A percentile compares a stretch with the other conserved stretches of the same genome.
These are phyloP conservation scores for Cucumis cinereus DNA, from an alignment of 306 rosid genomes.

Conservation along the genomic window DNA sequence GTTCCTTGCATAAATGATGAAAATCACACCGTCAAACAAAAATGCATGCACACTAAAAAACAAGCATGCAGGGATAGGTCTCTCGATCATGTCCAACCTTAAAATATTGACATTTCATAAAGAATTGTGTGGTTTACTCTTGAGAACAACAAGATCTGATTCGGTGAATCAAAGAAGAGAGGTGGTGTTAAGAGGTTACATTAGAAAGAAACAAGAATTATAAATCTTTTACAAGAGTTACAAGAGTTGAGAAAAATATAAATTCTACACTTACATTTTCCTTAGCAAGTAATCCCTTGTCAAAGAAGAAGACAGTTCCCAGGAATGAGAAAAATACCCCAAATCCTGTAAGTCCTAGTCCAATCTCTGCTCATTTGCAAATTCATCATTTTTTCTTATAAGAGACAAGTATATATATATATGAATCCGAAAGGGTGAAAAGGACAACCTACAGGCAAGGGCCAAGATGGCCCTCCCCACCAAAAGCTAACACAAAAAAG, in stretches of 20 bases:
- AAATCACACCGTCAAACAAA: neutral
- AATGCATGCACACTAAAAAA: neutral
- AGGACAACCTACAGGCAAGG: too few species aligned
- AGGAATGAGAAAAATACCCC: conserved; percentile 84
- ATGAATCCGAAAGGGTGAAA: too few species aligned
- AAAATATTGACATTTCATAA: conserved; percentile 77
- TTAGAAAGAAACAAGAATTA: neutral
- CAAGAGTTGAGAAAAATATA: neutral
- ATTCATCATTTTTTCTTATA: neutral
- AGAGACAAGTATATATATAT: too few species aligned
- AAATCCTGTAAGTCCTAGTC: conserved; percentile 89
- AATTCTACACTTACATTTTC: conserved; percentile 61
- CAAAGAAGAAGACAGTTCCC: conserved; percentile 82
- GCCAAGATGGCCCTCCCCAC: too few species aligned
- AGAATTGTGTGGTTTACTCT: conserved; percentile 88
- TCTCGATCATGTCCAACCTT: conserved; percentile 35
- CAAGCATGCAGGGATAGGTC: neutral
- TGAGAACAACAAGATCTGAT: conserved; percentile 89
- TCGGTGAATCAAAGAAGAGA: conserved; percentile 18
- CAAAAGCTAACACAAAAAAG: too few species aligned
- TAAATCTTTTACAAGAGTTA: neutral
- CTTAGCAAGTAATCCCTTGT: conserved; percentile 95
- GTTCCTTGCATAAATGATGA: conserved; percentile 47
- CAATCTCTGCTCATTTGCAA: conserved; percentile 56
- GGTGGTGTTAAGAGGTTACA: conserved; percentile 14